Percentiles rank a stretch among this genome's conserved stretches.
These are phyloP conservation scores for Leccinum cinnamomeum DNA, from an alignment of 1,284 basidiomycete genomes.

Conservation along the genomic window DNA sequence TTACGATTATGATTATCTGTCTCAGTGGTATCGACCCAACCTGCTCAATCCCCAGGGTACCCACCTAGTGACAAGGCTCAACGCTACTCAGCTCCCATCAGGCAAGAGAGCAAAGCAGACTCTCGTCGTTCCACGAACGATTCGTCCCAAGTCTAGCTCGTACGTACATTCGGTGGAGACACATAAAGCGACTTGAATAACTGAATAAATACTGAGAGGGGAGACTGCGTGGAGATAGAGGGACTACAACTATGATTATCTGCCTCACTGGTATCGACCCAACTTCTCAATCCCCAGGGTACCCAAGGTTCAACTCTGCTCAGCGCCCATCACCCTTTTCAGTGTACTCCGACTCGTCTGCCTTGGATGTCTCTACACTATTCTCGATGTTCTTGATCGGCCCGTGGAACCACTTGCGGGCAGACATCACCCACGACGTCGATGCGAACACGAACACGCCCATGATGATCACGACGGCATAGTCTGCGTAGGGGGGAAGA, in stretches of 20 bases:
- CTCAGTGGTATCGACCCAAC: no score
- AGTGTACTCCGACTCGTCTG: background rate
- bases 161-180: background rate
- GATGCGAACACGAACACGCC: constrained; percentile 64
- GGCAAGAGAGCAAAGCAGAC: background rate
- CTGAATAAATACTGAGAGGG: background rate
- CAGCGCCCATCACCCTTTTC: background rate
- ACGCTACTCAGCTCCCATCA: no score
- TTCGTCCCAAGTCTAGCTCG: background rate
- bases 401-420: constrained; percentile 68
- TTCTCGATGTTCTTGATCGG: constrained; percentile 55
- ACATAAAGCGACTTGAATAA: no score
- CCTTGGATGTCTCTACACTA: background rate
- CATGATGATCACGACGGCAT: constrained; percentile 65
- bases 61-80: no score
- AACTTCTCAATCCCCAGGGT: no score
- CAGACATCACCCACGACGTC: constrained; percentile 63
- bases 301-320: background rate
- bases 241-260: no score
- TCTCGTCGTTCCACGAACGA: background rate
- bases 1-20: no score
- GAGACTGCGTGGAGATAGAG: background rate
- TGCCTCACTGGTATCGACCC: no score
- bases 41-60: no score
- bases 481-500: constrained; percentile 43